These are phyloP conservation scores for Candida oleophila DNA, from an alignment of 805 yeast genomes.

Conservation along the genomic window DNA sequence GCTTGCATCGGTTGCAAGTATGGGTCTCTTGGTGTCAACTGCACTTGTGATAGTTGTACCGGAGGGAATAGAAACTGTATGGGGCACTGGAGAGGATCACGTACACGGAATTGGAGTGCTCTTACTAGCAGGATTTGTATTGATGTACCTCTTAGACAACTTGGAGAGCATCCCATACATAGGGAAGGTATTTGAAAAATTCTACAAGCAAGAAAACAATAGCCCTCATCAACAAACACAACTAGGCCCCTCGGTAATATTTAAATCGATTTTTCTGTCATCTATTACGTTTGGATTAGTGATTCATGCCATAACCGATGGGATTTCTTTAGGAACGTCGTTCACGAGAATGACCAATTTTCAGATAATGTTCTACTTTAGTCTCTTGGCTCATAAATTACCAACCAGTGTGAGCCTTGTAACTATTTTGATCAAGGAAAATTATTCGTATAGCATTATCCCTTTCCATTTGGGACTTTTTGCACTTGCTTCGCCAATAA, in stretches of 20 bases:
- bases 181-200: not conserved
- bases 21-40: conserved; percentile 62
- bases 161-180: conserved; percentile 8
- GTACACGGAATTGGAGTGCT: conserved; percentile 43
- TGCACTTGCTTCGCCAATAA: conserved; percentile 59
- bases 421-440: conserved; percentile 48
- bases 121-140: conserved; percentile 51
- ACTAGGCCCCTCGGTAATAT: conserved; percentile 2
- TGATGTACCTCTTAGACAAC: conserved; percentile 53
- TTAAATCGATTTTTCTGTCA: conserved; percentile 32
- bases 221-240: not conserved
- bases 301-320: conserved; percentile 70
- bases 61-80: conserved; percentile 56
- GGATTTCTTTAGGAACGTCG: conserved; percentile 68
- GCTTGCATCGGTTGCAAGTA: conserved; percentile 47
- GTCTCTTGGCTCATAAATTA: conserved; percentile 58
- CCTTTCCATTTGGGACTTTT: conserved; percentile 52
- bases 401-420: conserved; percentile 73
- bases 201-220: not conserved
- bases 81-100: conserved; percentile 14
- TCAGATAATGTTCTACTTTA: conserved; percentile 48
- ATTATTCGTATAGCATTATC: conserved; percentile 29
- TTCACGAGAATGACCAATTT: conserved; percentile 44
- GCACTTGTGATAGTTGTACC: conserved; percentile 61
- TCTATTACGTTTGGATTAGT: conserved; percentile 61